Percentiles rank a stretch among this genome's conserved stretches.
These are phyloP conservation scores for Cyclotella choctawhatcheeana DNA, from an alignment of 108 stramenopile genomes.

Conservation along the genomic window DNA sequence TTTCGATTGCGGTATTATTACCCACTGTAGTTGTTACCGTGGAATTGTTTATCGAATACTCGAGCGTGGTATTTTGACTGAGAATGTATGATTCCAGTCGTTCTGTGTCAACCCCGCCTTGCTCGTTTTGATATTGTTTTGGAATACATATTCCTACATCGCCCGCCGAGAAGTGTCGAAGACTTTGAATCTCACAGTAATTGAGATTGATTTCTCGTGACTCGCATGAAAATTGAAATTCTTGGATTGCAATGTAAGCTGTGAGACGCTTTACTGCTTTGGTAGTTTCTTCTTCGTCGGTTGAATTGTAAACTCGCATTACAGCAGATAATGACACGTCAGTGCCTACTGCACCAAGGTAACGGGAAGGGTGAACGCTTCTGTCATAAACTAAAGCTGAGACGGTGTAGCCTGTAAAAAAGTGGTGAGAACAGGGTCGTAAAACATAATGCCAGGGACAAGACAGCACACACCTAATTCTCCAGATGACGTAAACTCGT, in stretches of 20 bases:
- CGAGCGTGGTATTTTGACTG: background rate
- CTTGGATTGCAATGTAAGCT: conserved; percentile 8
- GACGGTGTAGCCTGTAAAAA: conserved; percentile 57
- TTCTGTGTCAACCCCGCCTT: background rate
- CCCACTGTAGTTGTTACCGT: background rate
- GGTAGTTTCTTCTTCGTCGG: conserved; percentile 29
- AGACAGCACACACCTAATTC: conserved; percentile 9
- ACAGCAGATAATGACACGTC: conserved; percentile 47
- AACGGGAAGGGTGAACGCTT: conserved; percentile 42
- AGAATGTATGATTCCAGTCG: background rate
- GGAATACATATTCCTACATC: conserved; percentile 23
- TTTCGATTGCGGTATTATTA: background rate
- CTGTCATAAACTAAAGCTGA: conserved; percentile 67
- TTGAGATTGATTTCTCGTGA: conserved; percentile 39
- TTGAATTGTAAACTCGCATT: conserved; percentile 18
- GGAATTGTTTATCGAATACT: background rate
- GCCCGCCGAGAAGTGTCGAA: conserved; percentile 38
- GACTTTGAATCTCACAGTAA: conserved; percentile 35
- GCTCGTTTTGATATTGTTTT: background rate
- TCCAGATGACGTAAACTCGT: conserved; percentile 46
- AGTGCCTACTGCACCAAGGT: conserved; percentile 61
- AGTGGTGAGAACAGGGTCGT: too few relatives aligned
- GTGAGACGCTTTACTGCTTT: conserved; percentile 30
- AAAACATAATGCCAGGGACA: background rate
- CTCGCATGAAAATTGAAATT: conserved; percentile 26